Evolutionary conservation across 2,329 filamentous ascomycete species (phyloP), one percentile per base, ranked within the genome.

Genomic region (Aspergillus oerlinghausenensis): DNA sequence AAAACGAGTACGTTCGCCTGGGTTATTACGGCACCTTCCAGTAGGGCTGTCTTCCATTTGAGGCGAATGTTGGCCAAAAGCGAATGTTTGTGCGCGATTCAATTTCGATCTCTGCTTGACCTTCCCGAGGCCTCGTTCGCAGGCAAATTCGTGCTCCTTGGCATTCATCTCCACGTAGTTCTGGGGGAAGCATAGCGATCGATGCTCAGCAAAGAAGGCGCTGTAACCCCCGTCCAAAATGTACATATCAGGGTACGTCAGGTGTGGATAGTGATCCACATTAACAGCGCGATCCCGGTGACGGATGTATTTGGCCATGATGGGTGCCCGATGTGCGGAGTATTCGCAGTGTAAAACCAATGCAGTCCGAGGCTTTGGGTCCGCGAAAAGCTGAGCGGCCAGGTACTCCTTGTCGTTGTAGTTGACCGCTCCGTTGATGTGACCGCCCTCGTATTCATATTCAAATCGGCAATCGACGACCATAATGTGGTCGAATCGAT

Each of bases 341-440:
- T 97, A 99, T 77, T 99, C 94, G 83, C 94, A 99, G 78, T 99
- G 94, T 67, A 99, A 90, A 64, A 99, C 87, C 60, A 99, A 77
- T 10, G 97, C 81, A 0, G 92, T 94, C 63, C 86, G 88, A 51
- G 87, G 84, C 49, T 84, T 77, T 67, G 87, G 84, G 19, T 82
- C 81, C 29, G 85, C 77, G 73, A 99, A 96, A 50, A 99, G 84
- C 64, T 92, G 86, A 55, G 81, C 80, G 8, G 91, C 86, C 57
- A 99, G 81, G 59, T 89, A 78, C 68, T 99, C 93, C 76, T 97
- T 97, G 78, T 97, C 91, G 76, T 96, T 97, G 80, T 92, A 94
- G 79, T 99, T 99, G 76, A 96, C 81, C 47, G 94, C 94, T 19
- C 89, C 89, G 64, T 92, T 84, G 70, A 99, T 97, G 73, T 99